These are phyloP conservation scores for Saccharomyces hybrid DNA, from an alignment of 1,139 yeast species.

Conservation along the genomic window DNA sequence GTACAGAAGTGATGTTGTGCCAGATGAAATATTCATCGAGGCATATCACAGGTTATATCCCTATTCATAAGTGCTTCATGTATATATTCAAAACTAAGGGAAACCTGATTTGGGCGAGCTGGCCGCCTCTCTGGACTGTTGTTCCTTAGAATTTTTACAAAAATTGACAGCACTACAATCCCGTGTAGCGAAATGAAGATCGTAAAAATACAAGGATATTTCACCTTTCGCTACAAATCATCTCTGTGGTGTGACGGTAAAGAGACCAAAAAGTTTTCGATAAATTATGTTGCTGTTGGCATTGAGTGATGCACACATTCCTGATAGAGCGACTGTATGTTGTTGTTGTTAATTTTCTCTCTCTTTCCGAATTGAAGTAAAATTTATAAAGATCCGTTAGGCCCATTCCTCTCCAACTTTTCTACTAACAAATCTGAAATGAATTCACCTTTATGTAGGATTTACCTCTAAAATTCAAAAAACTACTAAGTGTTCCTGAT, in stretches of 20 bases:
- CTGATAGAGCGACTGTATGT: conserved; percentile 61
- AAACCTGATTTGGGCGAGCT: too few species aligned
- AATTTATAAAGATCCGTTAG: too few species aligned
- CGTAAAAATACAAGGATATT: not conserved
- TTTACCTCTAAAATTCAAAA: conserved; percentile 50
- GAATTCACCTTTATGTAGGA: conserved; percentile 25
- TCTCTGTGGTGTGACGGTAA: not conserved
- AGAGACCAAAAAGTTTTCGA: not conserved
- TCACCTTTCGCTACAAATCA: not conserved
- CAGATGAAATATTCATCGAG: too few species aligned
- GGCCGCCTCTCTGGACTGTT: not conserved
- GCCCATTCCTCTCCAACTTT: not conserved
- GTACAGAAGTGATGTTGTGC: not conserved
- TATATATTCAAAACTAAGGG: too few species aligned
- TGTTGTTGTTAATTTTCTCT: not conserved
- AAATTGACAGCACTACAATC: not conserved
- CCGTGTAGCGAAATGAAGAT: not conserved
- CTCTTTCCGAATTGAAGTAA: not conserved
- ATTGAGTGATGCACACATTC: conserved; percentile 86
- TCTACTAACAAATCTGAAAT: conserved; percentile 1
- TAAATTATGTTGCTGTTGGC: conserved; percentile 67
- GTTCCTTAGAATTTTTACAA: not conserved
- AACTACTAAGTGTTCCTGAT: conserved; percentile 62
- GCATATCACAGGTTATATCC: too few species aligned
- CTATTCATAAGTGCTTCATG: too few species aligned